phyloP scores from a whole-genome alignment of 768 basidiomycete genomes.

The Tephrocybe rancida region DNA sequence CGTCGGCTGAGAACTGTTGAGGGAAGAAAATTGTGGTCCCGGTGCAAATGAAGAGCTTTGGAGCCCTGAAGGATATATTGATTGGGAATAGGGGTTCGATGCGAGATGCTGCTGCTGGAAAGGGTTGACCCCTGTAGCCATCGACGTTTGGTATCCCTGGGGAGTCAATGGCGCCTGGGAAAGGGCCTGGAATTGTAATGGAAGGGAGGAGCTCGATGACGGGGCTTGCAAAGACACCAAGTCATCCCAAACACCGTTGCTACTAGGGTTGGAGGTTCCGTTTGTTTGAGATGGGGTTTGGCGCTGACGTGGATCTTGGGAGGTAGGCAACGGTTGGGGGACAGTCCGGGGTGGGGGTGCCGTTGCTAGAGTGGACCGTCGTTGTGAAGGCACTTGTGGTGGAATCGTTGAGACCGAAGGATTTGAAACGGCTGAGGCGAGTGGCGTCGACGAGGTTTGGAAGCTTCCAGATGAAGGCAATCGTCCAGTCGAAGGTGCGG shows the following conservation, averaged over 20 bases:
- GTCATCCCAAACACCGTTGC: conserved; percentile 60
- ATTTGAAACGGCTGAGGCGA: conserved; percentile 22
- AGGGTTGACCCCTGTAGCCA: conserved; percentile 26
- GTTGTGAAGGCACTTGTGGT: conserved; percentile 11
- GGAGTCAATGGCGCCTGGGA: conserved; percentile 4
- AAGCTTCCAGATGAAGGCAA: conserved; percentile 27
- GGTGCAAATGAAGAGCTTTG: conserved; percentile 5
- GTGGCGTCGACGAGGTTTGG: conserved; percentile 21
- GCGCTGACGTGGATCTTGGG: conserved; percentile 21
- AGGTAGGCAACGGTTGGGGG: conserved; percentile 23
- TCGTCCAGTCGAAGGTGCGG: conserved; percentile 19
- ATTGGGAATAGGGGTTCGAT: conserved; percentile 31
- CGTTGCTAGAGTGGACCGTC: conserved; percentile 18
- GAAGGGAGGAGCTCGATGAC: conserved; percentile 52
- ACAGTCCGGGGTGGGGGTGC: conserved; percentile 20
- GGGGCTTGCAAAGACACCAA: conserved; percentile 49
- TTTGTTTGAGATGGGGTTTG: conserved; percentile 16
- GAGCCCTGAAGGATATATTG: conserved; percentile 14
- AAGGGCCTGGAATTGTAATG: conserved; percentile 43
- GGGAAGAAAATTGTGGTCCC: conserved; percentile 2
- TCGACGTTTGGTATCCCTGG: conserved; percentile 20
- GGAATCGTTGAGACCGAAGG: conserved; percentile 10
- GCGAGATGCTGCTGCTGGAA: conserved; percentile 26
- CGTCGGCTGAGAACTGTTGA: conserved; percentile 12
- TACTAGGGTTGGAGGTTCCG: conserved; percentile 23